phyloP scores from a whole-genome alignment of 352 stramenopile genomes.

The Phytophthora sp. region DNA sequence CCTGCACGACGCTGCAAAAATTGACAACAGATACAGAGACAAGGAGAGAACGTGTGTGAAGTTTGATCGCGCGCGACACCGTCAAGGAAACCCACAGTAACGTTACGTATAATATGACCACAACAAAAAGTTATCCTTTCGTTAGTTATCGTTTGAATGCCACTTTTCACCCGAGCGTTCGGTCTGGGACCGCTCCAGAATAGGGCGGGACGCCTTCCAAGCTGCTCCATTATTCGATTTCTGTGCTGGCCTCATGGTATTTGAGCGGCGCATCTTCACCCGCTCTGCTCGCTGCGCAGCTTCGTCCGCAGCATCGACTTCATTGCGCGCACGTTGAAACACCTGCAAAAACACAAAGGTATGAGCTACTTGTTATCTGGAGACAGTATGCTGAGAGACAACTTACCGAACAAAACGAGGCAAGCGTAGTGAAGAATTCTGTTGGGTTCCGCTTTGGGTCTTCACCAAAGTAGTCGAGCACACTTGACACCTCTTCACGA shows the following conservation, averaged over 20 bases:
- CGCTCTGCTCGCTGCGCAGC: conserved; percentile 58
- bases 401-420: conserved; percentile 74
- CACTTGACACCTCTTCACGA: conserved; percentile 65
- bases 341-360: conserved; percentile 27
- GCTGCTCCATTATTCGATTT: conserved; percentile 26
- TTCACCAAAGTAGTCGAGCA: conserved; percentile 90
- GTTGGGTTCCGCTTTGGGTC: conserved; percentile 73
- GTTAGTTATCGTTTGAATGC: conserved; percentile 22
- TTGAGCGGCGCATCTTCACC: conserved; percentile 57
- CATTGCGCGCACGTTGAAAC: conserved; percentile 69
- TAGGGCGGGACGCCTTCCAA: conserved; percentile 29
- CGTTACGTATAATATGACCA: conserved; percentile 39
- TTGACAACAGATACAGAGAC: too few species aligned
- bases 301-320: conserved; percentile 77
- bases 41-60: too few species aligned
- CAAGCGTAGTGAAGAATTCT: conserved; percentile 84
- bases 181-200: conserved; percentile 42
- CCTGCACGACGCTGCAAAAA: too few species aligned
- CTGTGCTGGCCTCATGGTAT: conserved; percentile 12
- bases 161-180: conserved; percentile 23
- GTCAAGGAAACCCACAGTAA: conserved; percentile 22
- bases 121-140: conserved; percentile 11
- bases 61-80: too few species aligned
- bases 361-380: neutral
- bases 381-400: neutral